phyloP scores from a whole-genome alignment of 176 grass and related monocot species.

The Paspalum vaginatum region DNA sequence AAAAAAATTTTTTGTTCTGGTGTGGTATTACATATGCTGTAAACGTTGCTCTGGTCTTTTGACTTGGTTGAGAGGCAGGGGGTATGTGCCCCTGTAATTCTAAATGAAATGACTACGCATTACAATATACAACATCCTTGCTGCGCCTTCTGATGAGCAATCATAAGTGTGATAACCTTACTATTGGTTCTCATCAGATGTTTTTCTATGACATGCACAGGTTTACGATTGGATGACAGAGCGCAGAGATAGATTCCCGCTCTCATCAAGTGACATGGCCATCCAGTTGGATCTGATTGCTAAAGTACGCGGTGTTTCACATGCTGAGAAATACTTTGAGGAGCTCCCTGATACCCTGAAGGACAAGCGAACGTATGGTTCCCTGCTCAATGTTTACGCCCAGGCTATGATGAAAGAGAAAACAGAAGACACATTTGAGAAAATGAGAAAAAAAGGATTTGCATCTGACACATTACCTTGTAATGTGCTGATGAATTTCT shows the following conservation, averaged over 20 bases:
- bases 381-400: conserved; percentile 90
- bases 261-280: conserved; percentile 79
- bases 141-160: conserved; percentile 29
- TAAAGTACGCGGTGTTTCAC: conserved; percentile 60
- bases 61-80: too few relatives aligned
- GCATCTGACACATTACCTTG: conserved; percentile 71
- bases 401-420: conserved; percentile 76
- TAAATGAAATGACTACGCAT: background rate
- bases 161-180: background rate
- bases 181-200: conserved; percentile 12
- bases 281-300: conserved; percentile 85
- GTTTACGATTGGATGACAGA: conserved; percentile 88
- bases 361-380: conserved; percentile 76
- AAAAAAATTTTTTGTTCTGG: too few relatives aligned
- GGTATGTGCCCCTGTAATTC: too few relatives aligned
- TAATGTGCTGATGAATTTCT: conserved; percentile 93
- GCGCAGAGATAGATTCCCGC: conserved; percentile 58
- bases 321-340: conserved; percentile 78
- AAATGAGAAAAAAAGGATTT: conserved; percentile 73
- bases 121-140: conserved; percentile 27
- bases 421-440: conserved; percentile 64
- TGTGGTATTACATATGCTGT: too few relatives aligned
- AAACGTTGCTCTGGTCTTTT: too few relatives aligned
- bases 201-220: conserved; percentile 39
- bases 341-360: conserved; percentile 71